phyloP scores from a whole-genome alignment of 768 basidiomycete species.

The Mycena pura region DNA sequence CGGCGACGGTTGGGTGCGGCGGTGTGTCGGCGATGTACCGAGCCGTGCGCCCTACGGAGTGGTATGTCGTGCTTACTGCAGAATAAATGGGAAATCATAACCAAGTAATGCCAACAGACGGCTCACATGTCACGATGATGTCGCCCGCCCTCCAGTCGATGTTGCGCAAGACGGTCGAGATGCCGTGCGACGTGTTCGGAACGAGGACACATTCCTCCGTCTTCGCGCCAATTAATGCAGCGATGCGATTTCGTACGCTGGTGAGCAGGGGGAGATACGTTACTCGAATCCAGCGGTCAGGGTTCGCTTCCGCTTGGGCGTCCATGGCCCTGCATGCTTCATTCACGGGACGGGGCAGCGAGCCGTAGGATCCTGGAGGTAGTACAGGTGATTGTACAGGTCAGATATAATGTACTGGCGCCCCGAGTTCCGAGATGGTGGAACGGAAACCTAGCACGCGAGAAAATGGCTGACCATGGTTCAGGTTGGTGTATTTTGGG shows the following conservation, averaged over 20 bases:
- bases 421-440: slow-evolving; percentile 12
- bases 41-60: slow-evolving; percentile 52
- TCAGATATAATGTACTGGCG: too few relatives aligned
- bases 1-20: slow-evolving; percentile 54
- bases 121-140: slow-evolving; percentile 61
- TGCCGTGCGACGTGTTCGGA: slow-evolving; percentile 60
- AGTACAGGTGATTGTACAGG: slow-evolving; percentile 4
- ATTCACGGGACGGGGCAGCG: slow-evolving; percentile 53
- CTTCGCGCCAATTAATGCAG: slow-evolving; percentile 53
- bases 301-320: slow-evolving; percentile 50
- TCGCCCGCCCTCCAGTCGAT: slow-evolving; percentile 68
- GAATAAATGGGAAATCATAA: neutral
- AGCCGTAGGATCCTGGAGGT: slow-evolving; percentile 56
- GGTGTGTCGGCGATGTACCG: slow-evolving; percentile 60
- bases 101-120: too few relatives aligned
- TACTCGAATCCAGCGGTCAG: slow-evolving; percentile 55
- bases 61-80: slow-evolving; percentile 50
- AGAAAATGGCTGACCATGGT: slow-evolving; percentile 48
- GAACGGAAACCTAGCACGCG: slow-evolving; percentile 21
- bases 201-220: slow-evolving; percentile 57
- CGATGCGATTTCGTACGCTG: slow-evolving; percentile 50
- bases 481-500: slow-evolving; percentile 46
- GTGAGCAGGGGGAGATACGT: slow-evolving; percentile 37
- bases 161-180: slow-evolving; percentile 68
- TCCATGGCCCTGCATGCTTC: slow-evolving; percentile 44